Evolutionary conservation across 2,329 filamentous ascomycete species (phyloP).

Genomic region (Beauveria varroae): DNA sequence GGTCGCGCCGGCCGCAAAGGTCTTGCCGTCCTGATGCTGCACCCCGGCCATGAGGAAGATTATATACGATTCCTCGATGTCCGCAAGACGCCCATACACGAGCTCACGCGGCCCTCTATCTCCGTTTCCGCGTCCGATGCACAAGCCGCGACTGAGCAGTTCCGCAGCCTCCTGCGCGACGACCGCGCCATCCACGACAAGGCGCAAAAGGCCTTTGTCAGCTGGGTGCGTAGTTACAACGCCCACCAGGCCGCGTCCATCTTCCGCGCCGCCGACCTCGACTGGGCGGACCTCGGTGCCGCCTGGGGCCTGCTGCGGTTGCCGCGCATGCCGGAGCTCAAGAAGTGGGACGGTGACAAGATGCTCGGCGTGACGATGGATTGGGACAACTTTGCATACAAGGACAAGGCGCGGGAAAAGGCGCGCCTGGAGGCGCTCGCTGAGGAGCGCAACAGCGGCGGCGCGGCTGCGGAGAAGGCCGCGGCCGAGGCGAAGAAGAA

Average conservation of each 20-base stretch:
- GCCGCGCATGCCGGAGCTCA: conserved; percentile 89
- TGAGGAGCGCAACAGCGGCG: conserved; percentile 32
- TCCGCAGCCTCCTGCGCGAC: conserved; percentile 49
- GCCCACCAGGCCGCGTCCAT: conserved; percentile 90
- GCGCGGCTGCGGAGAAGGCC: conserved; percentile 31
- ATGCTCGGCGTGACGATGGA: conserved; percentile 56
- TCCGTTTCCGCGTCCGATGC: conserved; percentile 56
- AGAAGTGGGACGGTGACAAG: conserved; percentile 62
- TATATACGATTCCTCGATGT: conserved; percentile 83
- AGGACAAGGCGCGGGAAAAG: conserved; percentile 64
- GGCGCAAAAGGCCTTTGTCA: conserved; percentile 84
- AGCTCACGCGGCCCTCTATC: conserved; percentile 50
- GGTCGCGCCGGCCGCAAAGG: conserved; percentile 84
- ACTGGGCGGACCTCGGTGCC: conserved; percentile 74
- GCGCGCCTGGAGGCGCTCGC: conserved; percentile 51
- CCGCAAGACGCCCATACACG: conserved; percentile 73
- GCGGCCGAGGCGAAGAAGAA: conserved; percentile 43
- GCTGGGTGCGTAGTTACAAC: conserved; percentile 84
- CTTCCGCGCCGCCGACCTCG: conserved; percentile 72
- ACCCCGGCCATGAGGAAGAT: conserved; percentile 78
- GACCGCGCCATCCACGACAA: conserved; percentile 69
- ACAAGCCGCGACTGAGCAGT: conserved; percentile 44
- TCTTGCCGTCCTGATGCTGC: conserved; percentile 77
- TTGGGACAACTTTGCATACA: conserved; percentile 62
- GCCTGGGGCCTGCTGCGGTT: conserved; percentile 83